Percentiles rank a stretch among this genome's conserved stretches.
Conservation (phyloP, 2,329 filamentous ascomycete genomes). For the Colletotrichum filicis region DNA sequence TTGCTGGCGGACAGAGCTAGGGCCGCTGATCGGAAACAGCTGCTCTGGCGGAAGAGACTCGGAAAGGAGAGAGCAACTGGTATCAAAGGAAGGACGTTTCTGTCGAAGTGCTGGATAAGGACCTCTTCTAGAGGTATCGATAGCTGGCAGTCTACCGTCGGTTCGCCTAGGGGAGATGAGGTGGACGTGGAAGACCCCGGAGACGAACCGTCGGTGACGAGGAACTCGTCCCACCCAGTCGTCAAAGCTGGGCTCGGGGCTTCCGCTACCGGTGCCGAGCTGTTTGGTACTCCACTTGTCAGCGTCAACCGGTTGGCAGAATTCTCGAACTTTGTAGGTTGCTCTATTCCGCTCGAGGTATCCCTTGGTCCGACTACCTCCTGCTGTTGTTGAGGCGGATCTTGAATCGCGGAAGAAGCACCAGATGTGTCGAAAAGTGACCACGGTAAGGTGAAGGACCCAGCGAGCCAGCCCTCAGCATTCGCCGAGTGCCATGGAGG, state of each 20-base stretch:
- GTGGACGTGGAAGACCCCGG: neutral
- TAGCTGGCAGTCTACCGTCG: neutral
- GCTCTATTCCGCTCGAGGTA: no score
- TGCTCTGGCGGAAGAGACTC: constrained; percentile 10
- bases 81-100: constrained; percentile 7
- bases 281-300: neutral
- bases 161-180: neutral
- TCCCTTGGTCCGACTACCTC: no score
- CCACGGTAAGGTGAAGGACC: constrained; percentile 14
- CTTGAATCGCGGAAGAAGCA: neutral
- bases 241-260: neutral
- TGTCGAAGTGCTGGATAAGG: constrained; percentile 22
- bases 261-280: neutral
- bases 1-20: constrained; percentile 24
- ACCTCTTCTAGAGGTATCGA: constrained; percentile 14
- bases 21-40: constrained; percentile 17
- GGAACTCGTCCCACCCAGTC: constrained; percentile 13
- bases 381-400: neutral
- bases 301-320: neutral
- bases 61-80: constrained; percentile 20
- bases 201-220: neutral
- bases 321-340: neutral
- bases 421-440: neutral
- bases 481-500: neutral
- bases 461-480: neutral